Evolutionary conservation across 352 stramenopile genomes (phyloP), one percentile per base, ranked within the genome.

Genomic region (Globisporangium okanoganense): DNA sequence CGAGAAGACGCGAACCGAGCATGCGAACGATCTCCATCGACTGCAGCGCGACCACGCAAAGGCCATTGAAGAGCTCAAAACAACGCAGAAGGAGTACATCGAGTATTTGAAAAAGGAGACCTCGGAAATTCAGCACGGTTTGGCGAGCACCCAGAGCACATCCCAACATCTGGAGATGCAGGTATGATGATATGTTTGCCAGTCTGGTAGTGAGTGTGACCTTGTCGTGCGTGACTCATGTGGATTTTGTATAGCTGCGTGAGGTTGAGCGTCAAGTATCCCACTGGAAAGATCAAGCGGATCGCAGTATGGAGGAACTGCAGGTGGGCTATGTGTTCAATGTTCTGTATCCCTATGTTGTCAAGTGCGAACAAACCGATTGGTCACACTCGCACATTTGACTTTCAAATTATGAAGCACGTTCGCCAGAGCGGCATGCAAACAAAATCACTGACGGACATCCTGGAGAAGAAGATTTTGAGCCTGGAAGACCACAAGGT

Each of bases 21-120:
- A 88, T 52, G 59, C 58, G 3, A 56, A 66, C 2, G 58, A 79
- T 43, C 66, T 89, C 14, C 68, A 60, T 27, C 61, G 63, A 8
- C 63, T 93, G 10, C 79, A 86, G 58, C 70, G 65, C 5, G 69
- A 83, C 33, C 72, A 90, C 49, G 51, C 56, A 31, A 61, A 62
- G 55, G 61, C 62, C 2, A 63, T 90, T 9, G 66, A 83, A 22
- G 71, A 81, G 13, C 63, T 91, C 1, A 72, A 79, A 49, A 27
- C 48, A 16, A 69, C 58, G 7, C 81, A 90, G 51, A 70, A 50
- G 25, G 67, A 62, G 16, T 84, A 84, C 43, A 33, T 87, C 5
- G 72, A 82, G 33, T 79, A 64, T 31, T 47, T 88, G 31, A 67
- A 87, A 50, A 78, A 78, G 47, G 66, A 87, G 55, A 82, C 72